Evolutionary conservation across 2,329 filamentous ascomycete genomes (phyloP).

Genomic region (Epichloe baconii): DNA sequence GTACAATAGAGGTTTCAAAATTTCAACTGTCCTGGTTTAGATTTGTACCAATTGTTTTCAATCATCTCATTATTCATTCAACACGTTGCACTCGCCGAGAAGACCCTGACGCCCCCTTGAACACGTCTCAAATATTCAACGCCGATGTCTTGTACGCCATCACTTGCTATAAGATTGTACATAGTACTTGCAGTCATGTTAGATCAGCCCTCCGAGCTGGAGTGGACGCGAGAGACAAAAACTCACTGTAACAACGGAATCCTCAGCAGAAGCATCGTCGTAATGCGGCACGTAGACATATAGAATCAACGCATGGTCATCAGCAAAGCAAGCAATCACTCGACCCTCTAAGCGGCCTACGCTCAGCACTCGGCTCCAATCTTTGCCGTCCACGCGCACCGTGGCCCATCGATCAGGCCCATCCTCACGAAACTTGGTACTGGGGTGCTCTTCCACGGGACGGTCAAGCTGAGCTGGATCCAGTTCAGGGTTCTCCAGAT

Average conservation of each 20-base stretch:
- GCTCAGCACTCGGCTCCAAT: constrained; percentile 90
- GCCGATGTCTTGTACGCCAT: neutral
- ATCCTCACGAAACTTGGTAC: constrained; percentile 61
- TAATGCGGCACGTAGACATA: constrained; percentile 70
- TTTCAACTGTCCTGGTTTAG: neutral
- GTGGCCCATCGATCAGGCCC: constrained; percentile 78
- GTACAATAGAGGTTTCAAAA: constrained; percentile 2
- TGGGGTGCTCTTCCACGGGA: constrained; percentile 67
- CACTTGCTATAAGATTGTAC: constrained; percentile 28
- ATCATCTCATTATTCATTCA: neutral
- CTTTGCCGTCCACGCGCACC: constrained; percentile 81
- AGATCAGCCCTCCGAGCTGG: constrained; percentile 7
- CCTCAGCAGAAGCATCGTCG: constrained; percentile 51
- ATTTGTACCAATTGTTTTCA: neutral
- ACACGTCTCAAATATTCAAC: neutral
- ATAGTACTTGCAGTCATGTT: constrained; percentile 23
- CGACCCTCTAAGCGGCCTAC: constrained; percentile 79
- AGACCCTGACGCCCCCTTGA: neutral
- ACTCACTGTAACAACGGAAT: constrained; percentile 64
- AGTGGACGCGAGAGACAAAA: neutral
- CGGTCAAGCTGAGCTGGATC: constrained; percentile 64
- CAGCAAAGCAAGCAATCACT: constrained; percentile 82
- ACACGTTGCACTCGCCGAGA: neutral
- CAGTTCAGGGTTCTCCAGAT: constrained; percentile 74
- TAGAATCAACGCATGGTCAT: constrained; percentile 68